Evolutionary conservation across 257 asterid species (phyloP), one percentile per base, ranked within the genome.

Genomic region (Salvia miltiorrhiza): DNA sequence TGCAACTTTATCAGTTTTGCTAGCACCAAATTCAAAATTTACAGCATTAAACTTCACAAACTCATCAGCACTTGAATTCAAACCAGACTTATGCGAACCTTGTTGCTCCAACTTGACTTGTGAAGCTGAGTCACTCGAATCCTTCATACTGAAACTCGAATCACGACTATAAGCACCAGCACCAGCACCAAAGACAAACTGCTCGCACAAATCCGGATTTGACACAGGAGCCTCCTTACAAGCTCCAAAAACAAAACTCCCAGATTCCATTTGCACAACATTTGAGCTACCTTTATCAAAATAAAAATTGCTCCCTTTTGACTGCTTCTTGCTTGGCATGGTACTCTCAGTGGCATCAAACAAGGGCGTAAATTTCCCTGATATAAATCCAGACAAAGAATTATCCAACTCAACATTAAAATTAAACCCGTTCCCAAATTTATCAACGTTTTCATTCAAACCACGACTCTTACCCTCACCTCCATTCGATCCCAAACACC

Each of bases 11-110:
- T 13, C 67, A 21, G 60, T 5, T 73, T 60, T 76, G 30, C 74
- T 50, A 45, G 75, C 75, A 71, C 81, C 76, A 72, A 80, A 81
- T 26, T 65, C 82, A 76, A 80, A 81, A 32, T 65, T 37, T 10
- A 55, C 60, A 54, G 63, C 16, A 24, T 60, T 44, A 47, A 28
- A 67, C 20, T 80, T 69, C 23, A 39, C 77, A 26, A 69, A 61
- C 58, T 45, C 81, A 52, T 41, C 75, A 54, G 43, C 41, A 73
- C 53, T 43, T 33, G 41, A 67, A 56, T 76, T 66, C 41, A 19
- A 40, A 24, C 53, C 55, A 21, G 68, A 20, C 6, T 69, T 66
- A 23, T 60, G 58, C n/a, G 60, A 39, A 71, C 71, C 81, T 24
- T 67, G 66, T 20, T 71, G 69, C 40, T 55, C 67, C 61, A 71